phyloP scores from a whole-genome alignment of 2,329 filamentous ascomycete genomes.

The Ilyonectria mors-panacis region DNA sequence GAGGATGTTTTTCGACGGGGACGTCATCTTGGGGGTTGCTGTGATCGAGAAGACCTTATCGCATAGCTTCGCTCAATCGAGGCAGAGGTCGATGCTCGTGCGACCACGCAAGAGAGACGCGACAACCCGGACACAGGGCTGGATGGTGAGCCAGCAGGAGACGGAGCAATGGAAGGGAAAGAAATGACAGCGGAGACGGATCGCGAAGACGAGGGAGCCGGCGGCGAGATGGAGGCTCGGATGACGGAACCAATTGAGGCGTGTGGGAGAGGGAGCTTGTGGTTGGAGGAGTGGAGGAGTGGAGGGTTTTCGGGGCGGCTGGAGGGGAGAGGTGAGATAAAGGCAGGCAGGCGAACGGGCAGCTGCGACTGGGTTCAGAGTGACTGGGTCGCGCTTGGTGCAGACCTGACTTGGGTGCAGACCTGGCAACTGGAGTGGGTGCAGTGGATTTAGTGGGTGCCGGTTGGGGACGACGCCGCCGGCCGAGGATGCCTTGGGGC shows the following conservation, averaged over 20 bases:
- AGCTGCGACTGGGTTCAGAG: background rate
- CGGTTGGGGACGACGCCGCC: background rate
- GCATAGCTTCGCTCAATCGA: conserved; percentile 40
- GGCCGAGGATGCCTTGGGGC: background rate
- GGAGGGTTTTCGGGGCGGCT: conserved; percentile 5
- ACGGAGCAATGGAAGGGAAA: background rate
- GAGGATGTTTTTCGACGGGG: conserved; percentile 55
- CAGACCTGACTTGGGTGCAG: background rate
- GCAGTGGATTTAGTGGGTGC: background rate
- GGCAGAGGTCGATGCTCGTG: conserved; percentile 25
- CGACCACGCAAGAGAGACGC: conserved; percentile 26
- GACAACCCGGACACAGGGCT: conserved; percentile 3
- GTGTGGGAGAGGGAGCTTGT: conserved; percentile 29
- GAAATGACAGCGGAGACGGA: background rate
- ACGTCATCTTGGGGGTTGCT: conserved; percentile 53
- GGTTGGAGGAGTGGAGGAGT: conserved; percentile 28
- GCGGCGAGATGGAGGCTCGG: conserved; percentile 16
- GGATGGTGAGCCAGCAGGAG: conserved; percentile 5
- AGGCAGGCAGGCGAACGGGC: background rate
- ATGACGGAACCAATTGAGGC: conserved; percentile 30
- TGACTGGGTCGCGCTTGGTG: background rate
- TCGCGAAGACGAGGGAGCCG: conserved; percentile 9
- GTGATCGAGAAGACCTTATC: conserved; percentile 42
- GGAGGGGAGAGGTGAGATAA: conserved; percentile 6
- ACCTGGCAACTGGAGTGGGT: background rate